Conservation (phyloP, 495 filamentous ascomycete genomes). For the Penicillium pulvis region DNA sequence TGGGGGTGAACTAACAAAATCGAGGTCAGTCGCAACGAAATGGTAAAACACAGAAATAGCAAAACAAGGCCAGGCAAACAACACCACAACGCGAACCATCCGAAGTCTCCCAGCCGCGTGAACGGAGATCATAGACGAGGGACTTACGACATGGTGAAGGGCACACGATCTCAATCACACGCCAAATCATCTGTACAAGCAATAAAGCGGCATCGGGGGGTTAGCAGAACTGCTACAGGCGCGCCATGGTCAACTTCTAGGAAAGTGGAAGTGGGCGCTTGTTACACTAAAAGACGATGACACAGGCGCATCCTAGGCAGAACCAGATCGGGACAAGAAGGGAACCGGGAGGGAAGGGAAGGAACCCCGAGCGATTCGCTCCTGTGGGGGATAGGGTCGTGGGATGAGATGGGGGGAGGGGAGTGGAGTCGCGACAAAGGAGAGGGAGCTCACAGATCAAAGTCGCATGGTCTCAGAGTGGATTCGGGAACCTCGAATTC, state of each 20-base stretch:
- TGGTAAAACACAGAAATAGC: neutral
- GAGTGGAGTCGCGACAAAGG: neutral
- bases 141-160: slow-evolving; percentile 58
- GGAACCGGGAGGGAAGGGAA: slow-evolving; percentile 30
- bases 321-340: slow-evolving; percentile 33
- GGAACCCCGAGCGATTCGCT: slow-evolving; percentile 11
- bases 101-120: slow-evolving; percentile 30
- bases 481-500: slow-evolving; percentile 38
- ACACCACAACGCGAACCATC: slow-evolving; percentile 21
- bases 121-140: slow-evolving; percentile 37
- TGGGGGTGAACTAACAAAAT: slow-evolving; percentile 39
- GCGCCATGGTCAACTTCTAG: slow-evolving; percentile 40
- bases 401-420: slow-evolving; percentile 1
- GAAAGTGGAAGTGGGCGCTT: slow-evolving; percentile 33
- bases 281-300: slow-evolving; percentile 51
- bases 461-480: slow-evolving; percentile 35
- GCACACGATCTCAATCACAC: slow-evolving; percentile 43
- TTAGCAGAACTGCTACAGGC: slow-evolving; percentile 46
- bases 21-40: slow-evolving; percentile 10
- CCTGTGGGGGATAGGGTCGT: slow-evolving; percentile 4
- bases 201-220: slow-evolving; percentile 37
- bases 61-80: slow-evolving; percentile 3
- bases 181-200: slow-evolving; percentile 49
- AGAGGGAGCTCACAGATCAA: slow-evolving; percentile 33
- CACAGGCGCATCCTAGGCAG: slow-evolving; percentile 49